Conservation (phyloP, 257 asterid genomes). For the Anisodus acutangulus region DNA sequence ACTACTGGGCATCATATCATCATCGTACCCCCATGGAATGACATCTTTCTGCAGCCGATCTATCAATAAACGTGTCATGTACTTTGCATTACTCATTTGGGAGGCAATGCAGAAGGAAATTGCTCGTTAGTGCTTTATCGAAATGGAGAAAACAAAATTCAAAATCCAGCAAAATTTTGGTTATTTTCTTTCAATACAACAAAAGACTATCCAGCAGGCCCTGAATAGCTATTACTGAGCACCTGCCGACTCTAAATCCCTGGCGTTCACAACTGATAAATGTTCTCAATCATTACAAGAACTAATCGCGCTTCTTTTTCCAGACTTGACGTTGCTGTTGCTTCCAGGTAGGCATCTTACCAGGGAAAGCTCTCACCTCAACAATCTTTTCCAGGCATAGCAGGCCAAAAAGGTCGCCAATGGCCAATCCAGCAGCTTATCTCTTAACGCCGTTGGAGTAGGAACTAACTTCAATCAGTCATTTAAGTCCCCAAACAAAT, state of each 20-base stretch:
- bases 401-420: constrained; percentile 57
- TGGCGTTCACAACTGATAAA: neutral
- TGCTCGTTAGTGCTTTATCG: neutral
- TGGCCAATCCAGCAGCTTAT: constrained; percentile 83
- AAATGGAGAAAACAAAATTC: neutral
- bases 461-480: constrained; percentile 84
- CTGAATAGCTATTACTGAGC: neutral
- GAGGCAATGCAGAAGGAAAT: constrained; percentile 2
- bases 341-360: constrained; percentile 91
- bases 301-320: constrained; percentile 51
- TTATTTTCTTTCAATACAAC: neutral
- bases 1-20: neutral
- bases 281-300: neutral
- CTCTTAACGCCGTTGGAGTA: constrained; percentile 63
- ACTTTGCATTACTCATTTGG: neutral
- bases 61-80: constrained; percentile 5
- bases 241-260: neutral
- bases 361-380: constrained; percentile 87
- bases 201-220: neutral
- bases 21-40: neutral
- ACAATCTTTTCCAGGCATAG: constrained; percentile 68
- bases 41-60: neutral
- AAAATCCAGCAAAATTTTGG: neutral
- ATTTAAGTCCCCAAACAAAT: constrained; percentile 72
- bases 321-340: constrained; percentile 56